Evolutionary conservation across 805 yeast genomes (phyloP), one percentile per base, ranked within the genome.

Genomic region (Yarrowia sp.): DNA sequence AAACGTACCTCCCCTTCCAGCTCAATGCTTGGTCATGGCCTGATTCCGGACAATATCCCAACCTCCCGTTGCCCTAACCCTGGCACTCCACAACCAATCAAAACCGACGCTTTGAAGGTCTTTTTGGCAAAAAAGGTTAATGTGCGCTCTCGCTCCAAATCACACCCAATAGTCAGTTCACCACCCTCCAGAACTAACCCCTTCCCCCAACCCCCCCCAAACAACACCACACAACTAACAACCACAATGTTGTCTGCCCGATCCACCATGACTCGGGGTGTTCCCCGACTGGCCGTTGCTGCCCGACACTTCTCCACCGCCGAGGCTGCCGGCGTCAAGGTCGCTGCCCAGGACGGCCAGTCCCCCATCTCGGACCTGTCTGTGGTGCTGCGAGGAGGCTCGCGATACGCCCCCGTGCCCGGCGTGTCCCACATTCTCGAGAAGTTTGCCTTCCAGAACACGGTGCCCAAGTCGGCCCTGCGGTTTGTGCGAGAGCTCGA

Each of bases 401-500:
- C 97, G 69, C 89, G 95, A 79, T 84, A 82, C 74, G 71, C 79
- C 48, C 80, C 85, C 72, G 80, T 83, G 73, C 88, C 93, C 69
- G 99, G 98, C 81, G 81, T 89, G 73, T 84, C 98, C 55, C 98
- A 94, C 80, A 81, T 92, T 72, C 84, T 93, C 76, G 86, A 94
- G 76, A 86, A 92, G 80, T 92, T 87, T 80, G 89, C 89, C 75
- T 95, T 89, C 84, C 75, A 77, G 78, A 89, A 90, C 84, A 92
- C 97, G 69, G 83, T 84, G 71, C 79, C 86, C 74, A 91, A 92
- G 80, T 89, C 97, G 19, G 97, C 95, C 32, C 85, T 95, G 78
- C 90, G 98, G 83, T 84, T 93, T 76, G 90, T 92, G 77, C 90
- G 99, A 82, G 99, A 95, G 82, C 82, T 93, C 65, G 99, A 94